Conservation (phyloP, 2,329 filamentous ascomycete species). For the Talaromyces sp. region DNA sequence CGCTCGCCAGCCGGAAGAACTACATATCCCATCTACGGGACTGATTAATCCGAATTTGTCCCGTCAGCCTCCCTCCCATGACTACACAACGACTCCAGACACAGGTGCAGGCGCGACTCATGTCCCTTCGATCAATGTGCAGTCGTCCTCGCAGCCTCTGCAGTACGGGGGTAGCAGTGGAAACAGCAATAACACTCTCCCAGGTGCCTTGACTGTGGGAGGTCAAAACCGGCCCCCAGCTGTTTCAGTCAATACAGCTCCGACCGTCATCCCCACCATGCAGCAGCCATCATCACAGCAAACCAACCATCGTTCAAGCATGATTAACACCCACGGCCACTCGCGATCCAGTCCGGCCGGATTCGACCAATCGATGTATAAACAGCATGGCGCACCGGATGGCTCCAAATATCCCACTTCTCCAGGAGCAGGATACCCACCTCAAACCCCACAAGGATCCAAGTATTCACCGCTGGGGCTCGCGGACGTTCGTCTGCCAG, state of each 20-base stretch:
- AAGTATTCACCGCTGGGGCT: slow-evolving; percentile 87
- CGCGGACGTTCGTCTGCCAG: slow-evolving; percentile 85
- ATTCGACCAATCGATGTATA: slow-evolving; percentile 62
- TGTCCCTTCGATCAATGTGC: slow-evolving; percentile 61
- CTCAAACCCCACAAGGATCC: slow-evolving; percentile 60
- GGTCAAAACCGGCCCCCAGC: slow-evolving; percentile 55
- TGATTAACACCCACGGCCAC: slow-evolving; percentile 72
- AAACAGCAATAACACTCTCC: slow-evolving; percentile 50
- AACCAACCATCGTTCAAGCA: slow-evolving; percentile 62
- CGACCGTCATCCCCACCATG: slow-evolving; percentile 60
- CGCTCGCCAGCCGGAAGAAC: slow-evolving; percentile 57
- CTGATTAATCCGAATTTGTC: slow-evolving; percentile 42
- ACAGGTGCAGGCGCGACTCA: slow-evolving; percentile 50
- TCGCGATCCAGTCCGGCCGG: slow-evolving; percentile 81
- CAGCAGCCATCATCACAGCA: slow-evolving; percentile 52
- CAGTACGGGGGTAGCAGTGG: slow-evolving; percentile 50
- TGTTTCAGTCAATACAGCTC: slow-evolving; percentile 59
- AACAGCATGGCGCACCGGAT: slow-evolving; percentile 64
- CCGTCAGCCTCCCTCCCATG: slow-evolving; percentile 47
- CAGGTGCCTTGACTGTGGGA: slow-evolving; percentile 64
- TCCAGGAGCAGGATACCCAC: slow-evolving; percentile 46
- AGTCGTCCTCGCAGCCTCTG: slow-evolving; percentile 53
- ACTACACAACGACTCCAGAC: slow-evolving; percentile 50
- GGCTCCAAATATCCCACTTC: slow-evolving; percentile 65
- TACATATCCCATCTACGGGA: slow-evolving; percentile 54